Evolutionary conservation across 208 protist genomes (phyloP).

Genomic region (Trypanosoma cruzi): DNA sequence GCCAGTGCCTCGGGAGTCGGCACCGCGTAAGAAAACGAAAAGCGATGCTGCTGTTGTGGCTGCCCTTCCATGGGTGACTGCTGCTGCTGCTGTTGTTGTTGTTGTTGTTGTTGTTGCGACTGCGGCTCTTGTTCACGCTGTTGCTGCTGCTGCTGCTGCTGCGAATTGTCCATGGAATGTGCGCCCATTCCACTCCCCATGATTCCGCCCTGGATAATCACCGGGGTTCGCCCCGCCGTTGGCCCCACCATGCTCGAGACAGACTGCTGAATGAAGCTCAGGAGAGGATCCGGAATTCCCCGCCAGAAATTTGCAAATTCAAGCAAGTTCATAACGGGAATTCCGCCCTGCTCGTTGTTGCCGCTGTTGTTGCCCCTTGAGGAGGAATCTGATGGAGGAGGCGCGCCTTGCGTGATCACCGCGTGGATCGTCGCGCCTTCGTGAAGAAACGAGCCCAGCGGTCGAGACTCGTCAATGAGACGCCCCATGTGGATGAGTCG

Average conservation of each 20-base stretch:
- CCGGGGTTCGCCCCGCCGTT: background rate
- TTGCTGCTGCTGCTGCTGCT: constrained; percentile 8
- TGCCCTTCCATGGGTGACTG: background rate
- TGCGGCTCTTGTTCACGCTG: constrained; percentile 13
- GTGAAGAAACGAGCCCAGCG: constrained; percentile 30
- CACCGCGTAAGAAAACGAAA: constrained; percentile 6
- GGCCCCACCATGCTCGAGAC: background rate
- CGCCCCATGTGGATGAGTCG: constrained; percentile 33
- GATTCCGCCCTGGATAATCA: background rate
- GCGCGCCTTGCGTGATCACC: constrained; percentile 1
- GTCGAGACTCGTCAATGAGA: constrained; percentile 29
- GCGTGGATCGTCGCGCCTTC: constrained; percentile 30
- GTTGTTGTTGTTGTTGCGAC: constrained; percentile 19
- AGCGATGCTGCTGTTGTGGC: constrained; percentile 1
- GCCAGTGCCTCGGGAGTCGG: background rate
- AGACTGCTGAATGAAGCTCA: background rate
- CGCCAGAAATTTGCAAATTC: background rate
- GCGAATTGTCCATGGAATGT: constrained; percentile 1
- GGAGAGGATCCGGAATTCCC: background rate
- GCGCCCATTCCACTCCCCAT: background rate
- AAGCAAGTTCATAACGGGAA: background rate
- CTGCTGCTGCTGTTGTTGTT: constrained; percentile 29
- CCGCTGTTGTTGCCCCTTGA: constrained; percentile 6
- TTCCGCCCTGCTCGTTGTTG: background rate
- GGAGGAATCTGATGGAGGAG: background rate